Base-by-base conservation (phyloP, 495 filamentous ascomycete species). In the Tuber magnatum region DNA sequence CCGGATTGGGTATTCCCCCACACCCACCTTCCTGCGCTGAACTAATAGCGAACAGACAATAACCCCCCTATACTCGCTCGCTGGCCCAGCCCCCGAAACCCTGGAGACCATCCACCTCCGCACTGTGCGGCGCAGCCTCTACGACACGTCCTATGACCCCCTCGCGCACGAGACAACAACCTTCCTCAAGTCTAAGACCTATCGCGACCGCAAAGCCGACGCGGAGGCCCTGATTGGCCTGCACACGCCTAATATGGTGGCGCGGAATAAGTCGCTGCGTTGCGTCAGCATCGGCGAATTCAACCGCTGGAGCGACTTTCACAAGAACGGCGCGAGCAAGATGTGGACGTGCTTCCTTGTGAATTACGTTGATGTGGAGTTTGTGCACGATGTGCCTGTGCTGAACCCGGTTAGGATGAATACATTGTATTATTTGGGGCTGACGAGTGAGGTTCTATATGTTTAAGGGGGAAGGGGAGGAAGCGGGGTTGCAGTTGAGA, bases 41-140 rank as follows among this genome's bases (percentile, higher is more conserved):
- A 28, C 71, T 24, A 61, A 35, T n/a, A 68, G n/a, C 39, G 44
- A 56, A 48, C 18, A 74, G 44, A 44, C 44, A 8, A 22, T 65
- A 61, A 28, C 51, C n/a, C 51, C 51, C n/a, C 51, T 61, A 9
- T 61, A 61, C 51, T 61, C 51, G 8, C 51, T 61, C 51, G 9
- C 51, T 12, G 51, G 51, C n/a, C n/a, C 51, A 16, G 71, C 28
- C 38, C 28, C 44, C 20, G 74, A 56, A 18, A 75, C 71, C 39
- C 72, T 75, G 22, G 73, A 61, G 28, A 75, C 74, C 40, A 75
- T 75, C 38, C 71, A 75, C 74, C 72, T 75, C 3, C 74, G 74
- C 22, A 75, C 72, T 28, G 40, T 75, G 72, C 74, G 71, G 10
- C 74, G 71, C n/a, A 32, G 32, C 14, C 48, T 40, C 32, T 75